These are phyloP conservation scores for Tubosaeta brunneosetosa DNA, from an alignment of 768 basidiomycete genomes.

Conservation along the genomic window DNA sequence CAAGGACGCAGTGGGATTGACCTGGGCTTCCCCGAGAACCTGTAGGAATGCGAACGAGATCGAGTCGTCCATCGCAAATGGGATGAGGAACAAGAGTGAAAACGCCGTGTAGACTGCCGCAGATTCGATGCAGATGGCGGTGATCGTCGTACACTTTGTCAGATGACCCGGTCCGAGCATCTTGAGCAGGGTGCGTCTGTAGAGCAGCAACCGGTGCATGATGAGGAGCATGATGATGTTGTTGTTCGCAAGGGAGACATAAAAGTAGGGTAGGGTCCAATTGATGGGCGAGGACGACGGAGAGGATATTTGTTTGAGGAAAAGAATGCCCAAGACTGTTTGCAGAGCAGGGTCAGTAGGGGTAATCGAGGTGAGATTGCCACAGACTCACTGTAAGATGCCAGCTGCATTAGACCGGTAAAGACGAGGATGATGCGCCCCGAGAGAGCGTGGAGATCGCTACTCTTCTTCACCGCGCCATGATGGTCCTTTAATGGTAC, in stretches of 20 bases:
- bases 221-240: conserved; percentile 23
- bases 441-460: conserved; percentile 12
- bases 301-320: conserved; percentile 23
- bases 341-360: background rate
- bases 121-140: conserved; percentile 25
- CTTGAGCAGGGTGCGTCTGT: conserved; percentile 19
- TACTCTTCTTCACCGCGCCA: background rate
- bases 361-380: background rate
- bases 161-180: conserved; percentile 21
- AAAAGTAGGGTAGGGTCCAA: conserved; percentile 27
- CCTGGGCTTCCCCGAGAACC: conserved; percentile 33
- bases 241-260: conserved; percentile 25
- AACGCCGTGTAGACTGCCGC: conserved; percentile 28
- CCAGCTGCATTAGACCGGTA: conserved; percentile 22
- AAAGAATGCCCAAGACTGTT: conserved; percentile 22
- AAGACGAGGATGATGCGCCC: conserved; percentile 14
- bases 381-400: conserved; percentile 18
- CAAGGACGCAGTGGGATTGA: background rate
- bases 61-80: conserved; percentile 19
- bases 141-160: conserved; percentile 23
- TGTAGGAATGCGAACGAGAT: conserved; percentile 33
- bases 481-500: no score
- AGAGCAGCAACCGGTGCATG: conserved; percentile 21
- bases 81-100: conserved; percentile 24
- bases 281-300: conserved; percentile 25